Evolutionary conservation across 441 rosid species (phyloP), one percentile per base, ranked within the genome.

Genomic region (Bruguiera hainesii): DNA sequence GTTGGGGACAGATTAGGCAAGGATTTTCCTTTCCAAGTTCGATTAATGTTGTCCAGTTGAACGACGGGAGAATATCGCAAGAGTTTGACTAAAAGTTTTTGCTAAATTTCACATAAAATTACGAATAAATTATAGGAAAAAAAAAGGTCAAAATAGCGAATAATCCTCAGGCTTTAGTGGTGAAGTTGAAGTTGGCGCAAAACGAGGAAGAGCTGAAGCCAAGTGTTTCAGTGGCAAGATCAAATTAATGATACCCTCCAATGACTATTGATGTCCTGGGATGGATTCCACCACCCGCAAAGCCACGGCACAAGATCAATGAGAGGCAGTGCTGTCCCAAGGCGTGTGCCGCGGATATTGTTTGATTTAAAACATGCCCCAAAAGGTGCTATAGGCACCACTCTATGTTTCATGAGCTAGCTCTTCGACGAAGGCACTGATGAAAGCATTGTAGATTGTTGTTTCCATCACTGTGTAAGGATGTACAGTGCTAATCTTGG

Each of bases 241-340:
- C 90, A 53, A 89, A 75, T 78, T 83, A 19, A 65, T 86, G 95
- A 72, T 82, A 75, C 39, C 79, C 85, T 26, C 91, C 85, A 1
- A 89, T 77, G 16, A 86, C 78, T 1, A 87, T 73, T 0, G 85
- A 75, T 3, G 85, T 82, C 69, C 78, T 78, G 0, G 77, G 69
- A 2, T 68, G 50, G 31, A 35, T 37, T 0, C 89, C 91, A 6
- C 88, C 93, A 28, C 84, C 87, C n/a, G 85, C 69, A 42, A 87
- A 78, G 9, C 82, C 92, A 7, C 33, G 85, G 35, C 56, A 83
- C 78, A 10, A 87, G 66, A 25, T 81, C 86, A 7, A 89, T 78
- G 18, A 39, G 26, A 0, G 89, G 87, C 69, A 75, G 84, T 0
- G 74, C 73, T 0, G 79, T 78, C 6, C 83, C 91, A 0, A 66